Percentiles rank a stretch among this genome's conserved stretches.
phyloP scores from a whole-genome alignment of 2,329 filamentous ascomycete species.

The Sphaceloma murrayae region DNA sequence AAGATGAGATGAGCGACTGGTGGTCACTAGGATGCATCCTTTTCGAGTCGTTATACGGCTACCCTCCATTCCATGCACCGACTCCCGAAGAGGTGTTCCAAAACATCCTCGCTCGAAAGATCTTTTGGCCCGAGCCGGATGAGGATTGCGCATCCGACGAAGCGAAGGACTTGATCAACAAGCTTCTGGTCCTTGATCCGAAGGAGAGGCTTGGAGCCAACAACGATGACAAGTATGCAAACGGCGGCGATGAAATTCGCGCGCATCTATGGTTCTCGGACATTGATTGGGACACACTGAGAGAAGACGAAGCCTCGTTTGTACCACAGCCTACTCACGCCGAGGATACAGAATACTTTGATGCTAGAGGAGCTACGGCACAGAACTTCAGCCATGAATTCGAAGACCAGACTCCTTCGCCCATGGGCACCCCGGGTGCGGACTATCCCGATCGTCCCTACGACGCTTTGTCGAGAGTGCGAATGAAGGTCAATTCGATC shows the following conservation, averaged over 20 bases:
- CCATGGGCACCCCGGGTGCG: slow-evolving; percentile 56
- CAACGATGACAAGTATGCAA: slow-evolving; percentile 67
- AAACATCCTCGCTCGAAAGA: slow-evolving; percentile 81
- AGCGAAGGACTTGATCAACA: slow-evolving; percentile 90
- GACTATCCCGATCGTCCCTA: slow-evolving; percentile 87
- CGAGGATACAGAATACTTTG: slow-evolving; percentile 97
- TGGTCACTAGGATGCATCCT: slow-evolving; percentile 99
- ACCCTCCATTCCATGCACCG: slow-evolving; percentile 83
- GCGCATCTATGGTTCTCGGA: slow-evolving; percentile 80
- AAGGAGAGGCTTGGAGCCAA: slow-evolving; percentile 77
- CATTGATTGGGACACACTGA: slow-evolving; percentile 77
- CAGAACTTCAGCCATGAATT: slow-evolving; percentile 91
- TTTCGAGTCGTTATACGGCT: slow-evolving; percentile 90
- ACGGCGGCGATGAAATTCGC: slow-evolving; percentile 84
- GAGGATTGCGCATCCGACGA: slow-evolving; percentile 74
- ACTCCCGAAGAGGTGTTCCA: slow-evolving; percentile 93
- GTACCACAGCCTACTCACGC: slow-evolving; percentile 86
- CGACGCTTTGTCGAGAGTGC: slow-evolving; percentile 82
- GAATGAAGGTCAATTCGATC: slow-evolving; percentile 71
- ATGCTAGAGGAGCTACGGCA: slow-evolving; percentile 79
- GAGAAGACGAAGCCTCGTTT: slow-evolving; percentile 95
- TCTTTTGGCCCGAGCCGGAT: slow-evolving; percentile 82
- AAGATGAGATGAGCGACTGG: slow-evolving; percentile 98
- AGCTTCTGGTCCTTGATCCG: slow-evolving; percentile 76
- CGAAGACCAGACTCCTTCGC: slow-evolving; percentile 74